Evolutionary conservation across 2,329 filamentous ascomycete genomes (phyloP).

Genomic region (Hysterium pulicare): DNA sequence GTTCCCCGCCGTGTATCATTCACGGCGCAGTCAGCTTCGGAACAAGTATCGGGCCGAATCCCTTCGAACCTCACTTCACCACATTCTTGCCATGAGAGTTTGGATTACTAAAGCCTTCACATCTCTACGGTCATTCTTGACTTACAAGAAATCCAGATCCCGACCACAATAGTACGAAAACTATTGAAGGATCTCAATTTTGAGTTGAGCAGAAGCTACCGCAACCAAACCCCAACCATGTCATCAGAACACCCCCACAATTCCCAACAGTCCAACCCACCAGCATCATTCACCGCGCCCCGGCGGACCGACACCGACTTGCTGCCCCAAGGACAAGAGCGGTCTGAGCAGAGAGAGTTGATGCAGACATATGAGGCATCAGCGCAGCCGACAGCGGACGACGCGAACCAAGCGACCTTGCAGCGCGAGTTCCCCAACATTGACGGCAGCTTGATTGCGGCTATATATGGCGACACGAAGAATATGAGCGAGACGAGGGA

Average conservation of each 20-base stretch:
- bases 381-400: constrained; percentile 34
- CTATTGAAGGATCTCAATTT: too few relatives aligned
- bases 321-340: constrained; percentile 40
- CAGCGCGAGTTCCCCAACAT: constrained; percentile 43
- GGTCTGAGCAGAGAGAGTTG: constrained; percentile 42
- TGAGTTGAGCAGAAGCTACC: too few relatives aligned
- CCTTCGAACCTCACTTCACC: too few relatives aligned
- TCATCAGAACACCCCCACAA: not conserved
- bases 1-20: too few relatives aligned
- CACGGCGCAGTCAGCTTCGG: too few relatives aligned
- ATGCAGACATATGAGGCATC: constrained; percentile 38
- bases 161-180: too few relatives aligned
- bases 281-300: not conserved
- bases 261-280: not conserved
- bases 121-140: too few relatives aligned
- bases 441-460: constrained; percentile 44
- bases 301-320: constrained; percentile 27
- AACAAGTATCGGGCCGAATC: too few relatives aligned
- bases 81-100: too few relatives aligned
- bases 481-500: constrained; percentile 42
- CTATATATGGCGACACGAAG: constrained; percentile 44
- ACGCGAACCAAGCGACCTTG: constrained; percentile 41
- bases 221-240: too few relatives aligned
- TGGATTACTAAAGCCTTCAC: too few relatives aligned
- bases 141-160: too few relatives aligned